phyloP scores from a whole-genome alignment of 1,284 basidiomycete genomes.

The Ceratobasidium sp. region DNA sequence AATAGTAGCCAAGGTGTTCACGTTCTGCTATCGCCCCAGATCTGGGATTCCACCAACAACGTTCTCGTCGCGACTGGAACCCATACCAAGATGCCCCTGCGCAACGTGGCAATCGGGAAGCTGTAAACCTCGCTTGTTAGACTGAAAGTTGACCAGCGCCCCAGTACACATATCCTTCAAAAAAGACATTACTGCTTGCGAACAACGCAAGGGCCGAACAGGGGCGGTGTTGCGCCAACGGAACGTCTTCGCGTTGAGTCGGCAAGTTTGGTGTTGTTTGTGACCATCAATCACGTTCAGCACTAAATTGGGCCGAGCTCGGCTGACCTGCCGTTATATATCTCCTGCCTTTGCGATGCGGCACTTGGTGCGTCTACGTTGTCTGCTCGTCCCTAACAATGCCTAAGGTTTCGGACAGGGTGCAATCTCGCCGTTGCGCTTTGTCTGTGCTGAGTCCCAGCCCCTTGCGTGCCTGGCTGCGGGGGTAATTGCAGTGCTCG shows the following conservation, averaged over 20 bases:
- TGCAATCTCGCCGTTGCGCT: not conserved
- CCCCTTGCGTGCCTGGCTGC: not conserved
- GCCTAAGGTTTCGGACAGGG: not conserved
- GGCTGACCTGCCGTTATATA: no score
- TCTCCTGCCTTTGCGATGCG: no score
- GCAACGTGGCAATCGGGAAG: conserved; percentile 15
- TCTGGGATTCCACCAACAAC: conserved; percentile 43
- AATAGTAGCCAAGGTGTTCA: not conserved
- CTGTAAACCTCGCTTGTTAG: not conserved
- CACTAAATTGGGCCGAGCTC: no score
- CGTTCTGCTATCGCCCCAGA: not conserved
- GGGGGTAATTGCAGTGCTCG: not conserved
- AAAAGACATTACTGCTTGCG: no score
- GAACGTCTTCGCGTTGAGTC: not conserved
- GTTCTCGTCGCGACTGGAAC: conserved; percentile 42
- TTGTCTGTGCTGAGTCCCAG: not conserved
- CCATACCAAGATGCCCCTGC: conserved; percentile 42
- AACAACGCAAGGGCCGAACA: no score
- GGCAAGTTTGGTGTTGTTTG: not conserved
- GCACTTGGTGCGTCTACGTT: not conserved
- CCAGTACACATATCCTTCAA: no score
- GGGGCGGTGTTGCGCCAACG: no score
- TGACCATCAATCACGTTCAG: no score
- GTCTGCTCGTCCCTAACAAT: not conserved
- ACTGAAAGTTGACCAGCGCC: not conserved